Base-by-base conservation (phyloP, 2,329 filamentous ascomycete species). In the Trichoderma sp. region DNA sequence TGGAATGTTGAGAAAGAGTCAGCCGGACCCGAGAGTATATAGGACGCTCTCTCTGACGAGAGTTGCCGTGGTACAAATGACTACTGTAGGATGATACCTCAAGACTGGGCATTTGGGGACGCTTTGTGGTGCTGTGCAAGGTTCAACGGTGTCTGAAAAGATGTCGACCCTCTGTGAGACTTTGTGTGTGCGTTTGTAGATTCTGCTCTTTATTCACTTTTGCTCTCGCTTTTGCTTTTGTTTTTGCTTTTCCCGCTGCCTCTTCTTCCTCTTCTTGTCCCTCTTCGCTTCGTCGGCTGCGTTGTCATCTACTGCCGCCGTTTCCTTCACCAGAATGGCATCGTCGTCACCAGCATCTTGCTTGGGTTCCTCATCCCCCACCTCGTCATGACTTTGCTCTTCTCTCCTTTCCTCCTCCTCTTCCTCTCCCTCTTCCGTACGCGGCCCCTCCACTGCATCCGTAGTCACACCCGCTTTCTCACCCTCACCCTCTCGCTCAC, bases 141-240 rank as follows among this genome's bases (percentile, higher is more conserved):
- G 10, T 14, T 39, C 10, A 34, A 44, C 28, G 41, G 4, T 39
- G 34, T 3, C 4, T 3, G 0, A 2, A 14, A 9, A 39, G 12
- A 14, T 9, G 34, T 14, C 10, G 10, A 14, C 1, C 7, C 34
- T 3, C 3, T 39, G 10, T 14, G 34, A 14, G 34, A 14, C 12
- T 39, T 3, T 34, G 10, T 7, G 26, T 43, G 9, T 48, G 7
- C 12, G 21, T 62, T 28, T 9, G 6, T 30, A 30, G 30, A 30
- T 15, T 44, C n/a, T n/a, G 2, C 15, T 44, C 7, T 44, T 44
- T 44, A 39, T 14, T 39, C 12, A 39, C 34, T 39, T 39, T 39
- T 39, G 34, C 34, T 39, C 34, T 12, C 34, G 34, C 56, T 67
- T 71, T 51, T 67, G 69, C 12, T 68, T 74, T 58, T 75, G 57